Conservation (phyloP, 1,284 basidiomycete genomes). For the Trichosporon sp. region DNA sequence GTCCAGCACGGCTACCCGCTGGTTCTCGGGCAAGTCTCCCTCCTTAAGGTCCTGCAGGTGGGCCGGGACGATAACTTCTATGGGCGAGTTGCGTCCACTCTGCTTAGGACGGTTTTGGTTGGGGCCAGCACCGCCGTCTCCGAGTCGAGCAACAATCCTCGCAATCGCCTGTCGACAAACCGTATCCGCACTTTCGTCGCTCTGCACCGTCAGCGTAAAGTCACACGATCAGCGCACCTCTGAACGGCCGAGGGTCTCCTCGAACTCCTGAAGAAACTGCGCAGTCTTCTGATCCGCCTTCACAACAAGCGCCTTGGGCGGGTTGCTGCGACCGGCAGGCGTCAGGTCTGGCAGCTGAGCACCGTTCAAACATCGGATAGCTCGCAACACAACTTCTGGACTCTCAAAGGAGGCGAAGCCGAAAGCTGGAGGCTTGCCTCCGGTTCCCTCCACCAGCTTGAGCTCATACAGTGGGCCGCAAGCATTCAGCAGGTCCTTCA, state of each 20-base stretch:
- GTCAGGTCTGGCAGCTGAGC: conserved; percentile 84
- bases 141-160: conserved; percentile 52
- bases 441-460: conserved; percentile 84
- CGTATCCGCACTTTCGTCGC: conserved; percentile 54
- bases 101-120: conserved; percentile 34
- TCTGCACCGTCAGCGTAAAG: conserved; percentile 34
- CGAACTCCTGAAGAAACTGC: conserved; percentile 79
- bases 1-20: conserved; percentile 86
- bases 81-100: conserved; percentile 57
- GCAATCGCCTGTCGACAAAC: conserved; percentile 49
- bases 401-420: conserved; percentile 92
- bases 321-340: conserved; percentile 62
- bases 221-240: conserved; percentile 63
- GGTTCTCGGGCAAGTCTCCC: conserved; percentile 92
- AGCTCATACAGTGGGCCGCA: conserved; percentile 85
- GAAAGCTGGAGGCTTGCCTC: conserved; percentile 90
- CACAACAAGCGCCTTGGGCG: conserved; percentile 82
- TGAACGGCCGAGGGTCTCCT: conserved; percentile 73
- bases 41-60: conserved; percentile 93
- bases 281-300: conserved; percentile 94
- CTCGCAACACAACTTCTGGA: conserved; percentile 81
- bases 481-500: conserved; percentile 75
- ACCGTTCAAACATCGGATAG: conserved; percentile 75
- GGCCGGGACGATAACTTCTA: conserved; percentile 74
- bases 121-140: conserved; percentile 30